Conservation (phyloP, 2,329 filamentous ascomycete genomes). For the Penicillium concentricum region DNA sequence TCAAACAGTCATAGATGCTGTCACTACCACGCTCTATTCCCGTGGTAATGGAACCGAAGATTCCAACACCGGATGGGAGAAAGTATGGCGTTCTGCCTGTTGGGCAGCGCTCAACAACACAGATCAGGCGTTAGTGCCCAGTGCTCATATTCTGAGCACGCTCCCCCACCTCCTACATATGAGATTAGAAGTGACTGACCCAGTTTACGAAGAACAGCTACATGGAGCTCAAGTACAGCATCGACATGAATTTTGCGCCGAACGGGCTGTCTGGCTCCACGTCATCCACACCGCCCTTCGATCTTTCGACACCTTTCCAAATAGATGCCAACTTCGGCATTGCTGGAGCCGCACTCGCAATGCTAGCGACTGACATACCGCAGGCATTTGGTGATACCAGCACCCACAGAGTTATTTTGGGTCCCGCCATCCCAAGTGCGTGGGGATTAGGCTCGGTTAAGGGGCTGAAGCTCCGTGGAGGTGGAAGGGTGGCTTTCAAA, state of each 20-base stretch:
- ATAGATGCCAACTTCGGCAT: not conserved
- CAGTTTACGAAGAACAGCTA: not conserved
- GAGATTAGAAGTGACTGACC: not conserved
- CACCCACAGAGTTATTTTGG: not conserved
- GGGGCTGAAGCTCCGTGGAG: not conserved
- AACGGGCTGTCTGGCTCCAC: not conserved
- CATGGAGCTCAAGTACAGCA: not conserved
- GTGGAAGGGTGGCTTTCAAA: not conserved
- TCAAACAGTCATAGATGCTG: slow-evolving; percentile 37
- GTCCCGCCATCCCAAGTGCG: not conserved
- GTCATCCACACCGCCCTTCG: not conserved
- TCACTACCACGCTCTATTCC: not conserved
- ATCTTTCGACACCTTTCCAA: not conserved
- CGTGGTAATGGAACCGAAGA: slow-evolving; percentile 32
- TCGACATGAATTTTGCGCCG: not conserved
- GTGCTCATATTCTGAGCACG: not conserved
- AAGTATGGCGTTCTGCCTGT: slow-evolving; percentile 58
- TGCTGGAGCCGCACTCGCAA: not conserved
- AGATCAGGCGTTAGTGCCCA: slow-evolving; percentile 34
- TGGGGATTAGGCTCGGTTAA: not conserved
- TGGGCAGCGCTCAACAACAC: slow-evolving; percentile 58
- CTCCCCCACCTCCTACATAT: not conserved
- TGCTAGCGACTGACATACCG: not conserved
- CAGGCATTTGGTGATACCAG: not conserved
- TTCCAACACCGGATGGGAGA: slow-evolving; percentile 58